phyloP scores from a whole-genome alignment of 495 filamentous ascomycete species.

The Penicillium macrosclerotiorum region DNA sequence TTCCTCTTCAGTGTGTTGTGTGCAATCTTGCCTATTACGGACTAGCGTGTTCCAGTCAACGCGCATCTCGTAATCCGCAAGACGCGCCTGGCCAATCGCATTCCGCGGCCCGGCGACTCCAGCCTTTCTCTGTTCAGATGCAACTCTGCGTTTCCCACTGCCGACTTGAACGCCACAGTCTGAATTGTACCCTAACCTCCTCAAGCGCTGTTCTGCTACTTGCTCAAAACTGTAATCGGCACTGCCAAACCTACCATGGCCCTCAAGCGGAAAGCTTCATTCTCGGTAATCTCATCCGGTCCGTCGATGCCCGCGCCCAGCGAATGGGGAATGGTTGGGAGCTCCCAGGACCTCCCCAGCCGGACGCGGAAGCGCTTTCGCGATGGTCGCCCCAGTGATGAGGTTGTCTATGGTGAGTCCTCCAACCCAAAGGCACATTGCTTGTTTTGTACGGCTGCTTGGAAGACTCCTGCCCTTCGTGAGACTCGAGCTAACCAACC shows the following conservation, averaged over 20 bases:
- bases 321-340: conserved; percentile 25
- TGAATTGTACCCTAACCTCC: conserved; percentile 2
- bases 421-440: neutral
- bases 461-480: neutral
- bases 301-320: conserved; percentile 24
- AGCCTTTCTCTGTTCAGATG: conserved; percentile 14
- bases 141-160: conserved; percentile 14
- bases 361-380: conserved; percentile 54
- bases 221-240: no score
- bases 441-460: neutral
- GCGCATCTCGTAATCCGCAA: conserved; percentile 14
- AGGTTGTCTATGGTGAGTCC: conserved; percentile 44
- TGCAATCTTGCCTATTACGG: conserved; percentile 23
- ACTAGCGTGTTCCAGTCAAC: conserved; percentile 25
- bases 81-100: conserved; percentile 21
- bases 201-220: no score
- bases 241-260: conserved; percentile 34
- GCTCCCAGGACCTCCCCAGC: conserved; percentile 44
- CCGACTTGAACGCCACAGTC: neutral
- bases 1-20: neutral
- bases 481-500: conserved; percentile 17
- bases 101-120: conserved; percentile 3
- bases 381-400: conserved; percentile 46
- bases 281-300: conserved; percentile 11
- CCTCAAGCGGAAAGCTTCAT: conserved; percentile 53